Evolutionary conservation across 192 early-diverging fungal species (phyloP).

Genomic region (Coemansia sp.): DNA sequence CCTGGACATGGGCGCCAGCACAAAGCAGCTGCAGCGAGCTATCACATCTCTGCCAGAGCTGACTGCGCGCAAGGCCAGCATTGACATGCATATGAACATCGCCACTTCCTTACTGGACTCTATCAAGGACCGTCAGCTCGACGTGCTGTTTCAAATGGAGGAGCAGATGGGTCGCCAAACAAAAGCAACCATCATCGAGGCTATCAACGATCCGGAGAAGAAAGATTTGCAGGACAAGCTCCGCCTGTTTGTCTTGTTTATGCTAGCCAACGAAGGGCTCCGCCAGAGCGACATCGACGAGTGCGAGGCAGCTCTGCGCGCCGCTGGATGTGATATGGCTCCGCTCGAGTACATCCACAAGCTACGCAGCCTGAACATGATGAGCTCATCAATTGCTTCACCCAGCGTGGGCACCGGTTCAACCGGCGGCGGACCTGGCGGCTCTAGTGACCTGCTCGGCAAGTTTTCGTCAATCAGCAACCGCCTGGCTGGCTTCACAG

Average conservation of each 20-base stretch:
- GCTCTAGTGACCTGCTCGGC: constrained; percentile 46
- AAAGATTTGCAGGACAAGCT: constrained; percentile 85
- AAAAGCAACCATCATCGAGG: constrained; percentile 77
- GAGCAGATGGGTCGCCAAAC: constrained; percentile 81
- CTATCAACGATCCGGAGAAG: constrained; percentile 79
- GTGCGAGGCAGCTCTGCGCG: constrained; percentile 75
- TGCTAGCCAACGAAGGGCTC: constrained; percentile 70
- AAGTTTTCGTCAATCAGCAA: constrained; percentile 73
- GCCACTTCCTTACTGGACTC: constrained; percentile 83
- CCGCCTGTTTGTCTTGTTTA: constrained; percentile 86
- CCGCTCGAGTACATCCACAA: constrained; percentile 85
- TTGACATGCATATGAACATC: constrained; percentile 99
- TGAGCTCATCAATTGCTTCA: constrained; percentile 30
- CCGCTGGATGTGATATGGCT: constrained; percentile 72
- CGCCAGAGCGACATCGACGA: constrained; percentile 82
- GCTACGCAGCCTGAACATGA: constrained; percentile 45
- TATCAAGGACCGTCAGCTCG: constrained; percentile 92
- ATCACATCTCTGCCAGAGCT: constrained; percentile 94
- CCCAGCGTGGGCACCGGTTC: constrained; percentile 16
- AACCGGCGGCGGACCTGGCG: neutral
- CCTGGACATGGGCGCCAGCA: constrained; percentile 75
- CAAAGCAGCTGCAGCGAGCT: constrained; percentile 86
- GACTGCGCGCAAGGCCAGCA: constrained; percentile 85
- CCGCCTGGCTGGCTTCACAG: constrained; percentile 69
- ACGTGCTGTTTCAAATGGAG: constrained; percentile 92